Percentiles rank a stretch among this genome's conserved stretches.
Evolutionary conservation across 202 grass and related monocot species (phyloP).

Genomic region (Cymbopogon flexuosus): DNA sequence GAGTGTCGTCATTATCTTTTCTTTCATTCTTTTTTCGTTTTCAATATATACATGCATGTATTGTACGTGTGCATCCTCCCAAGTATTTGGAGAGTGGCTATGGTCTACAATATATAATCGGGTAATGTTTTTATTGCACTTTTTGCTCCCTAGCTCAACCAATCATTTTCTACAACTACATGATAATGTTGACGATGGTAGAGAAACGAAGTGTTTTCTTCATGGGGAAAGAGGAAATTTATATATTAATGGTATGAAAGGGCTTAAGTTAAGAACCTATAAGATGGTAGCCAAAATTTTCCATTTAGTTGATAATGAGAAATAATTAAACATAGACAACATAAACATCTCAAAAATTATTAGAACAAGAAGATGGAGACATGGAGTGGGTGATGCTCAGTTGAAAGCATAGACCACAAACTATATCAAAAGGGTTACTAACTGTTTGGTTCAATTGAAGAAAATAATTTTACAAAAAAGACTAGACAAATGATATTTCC

Average conservation of each 20-base stretch:
- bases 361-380: too few relatives aligned
- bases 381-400: too few relatives aligned
- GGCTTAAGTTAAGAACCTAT: neutral
- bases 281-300: too few relatives aligned
- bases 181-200: neutral
- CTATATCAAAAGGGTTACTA: too few relatives aligned
- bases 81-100: neutral
- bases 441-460: too few relatives aligned
- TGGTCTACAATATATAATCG: neutral
- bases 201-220: neutral
- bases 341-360: too few relatives aligned
- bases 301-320: too few relatives aligned
- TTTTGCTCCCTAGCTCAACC: neutral
- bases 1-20: neutral
- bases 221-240: neutral
- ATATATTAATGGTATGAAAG: neutral
- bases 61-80: neutral
- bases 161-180: neutral
- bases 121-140: neutral
- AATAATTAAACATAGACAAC: too few relatives aligned
- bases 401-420: too few relatives aligned
- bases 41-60: neutral
- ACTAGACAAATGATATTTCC: too few relatives aligned
- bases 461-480: too few relatives aligned
- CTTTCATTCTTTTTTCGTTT: neutral